phyloP scores from a whole-genome alignment of 352 stramenopile genomes.

The Pythium rishiriense region DNA sequence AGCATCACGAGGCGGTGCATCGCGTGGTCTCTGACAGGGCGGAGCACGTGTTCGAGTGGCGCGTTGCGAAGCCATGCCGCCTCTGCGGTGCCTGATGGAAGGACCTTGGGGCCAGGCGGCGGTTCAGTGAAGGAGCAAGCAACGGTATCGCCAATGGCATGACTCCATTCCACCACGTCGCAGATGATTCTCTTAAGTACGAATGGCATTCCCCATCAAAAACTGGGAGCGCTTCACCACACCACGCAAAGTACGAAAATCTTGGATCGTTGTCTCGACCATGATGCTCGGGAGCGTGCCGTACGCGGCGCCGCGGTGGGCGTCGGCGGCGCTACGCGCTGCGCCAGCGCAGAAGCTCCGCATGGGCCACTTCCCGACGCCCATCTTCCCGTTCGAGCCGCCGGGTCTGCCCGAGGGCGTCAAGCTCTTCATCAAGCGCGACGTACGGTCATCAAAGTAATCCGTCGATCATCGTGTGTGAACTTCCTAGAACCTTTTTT shows the following conservation, averaged over 20 bases:
- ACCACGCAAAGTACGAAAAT: slow-evolving; percentile 21
- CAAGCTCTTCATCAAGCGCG: slow-evolving; percentile 84
- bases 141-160: slow-evolving; percentile 17
- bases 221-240: background rate
- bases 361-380: slow-evolving; percentile 80
- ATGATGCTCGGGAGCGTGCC: slow-evolving; percentile 63
- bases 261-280: background rate
- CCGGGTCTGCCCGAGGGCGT: slow-evolving; percentile 67
- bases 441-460: slow-evolving; percentile 40
- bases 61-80: background rate
- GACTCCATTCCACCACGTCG: slow-evolving; percentile 25
- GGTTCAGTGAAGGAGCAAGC: background rate
- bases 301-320: slow-evolving; percentile 65
- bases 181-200: background rate
- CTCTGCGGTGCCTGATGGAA: background rate
- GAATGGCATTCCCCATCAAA: background rate
- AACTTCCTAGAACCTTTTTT: background rate
- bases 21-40: background rate
- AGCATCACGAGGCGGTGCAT: background rate
- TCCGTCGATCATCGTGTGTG: background rate
- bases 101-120: background rate
- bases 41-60: background rate
- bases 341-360: slow-evolving; percentile 51
- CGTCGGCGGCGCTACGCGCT: slow-evolving; percentile 39
- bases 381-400: slow-evolving; percentile 74